Evolutionary conservation across 1,139 yeast species (phyloP).

Genomic region (Candida albicans): DNA sequence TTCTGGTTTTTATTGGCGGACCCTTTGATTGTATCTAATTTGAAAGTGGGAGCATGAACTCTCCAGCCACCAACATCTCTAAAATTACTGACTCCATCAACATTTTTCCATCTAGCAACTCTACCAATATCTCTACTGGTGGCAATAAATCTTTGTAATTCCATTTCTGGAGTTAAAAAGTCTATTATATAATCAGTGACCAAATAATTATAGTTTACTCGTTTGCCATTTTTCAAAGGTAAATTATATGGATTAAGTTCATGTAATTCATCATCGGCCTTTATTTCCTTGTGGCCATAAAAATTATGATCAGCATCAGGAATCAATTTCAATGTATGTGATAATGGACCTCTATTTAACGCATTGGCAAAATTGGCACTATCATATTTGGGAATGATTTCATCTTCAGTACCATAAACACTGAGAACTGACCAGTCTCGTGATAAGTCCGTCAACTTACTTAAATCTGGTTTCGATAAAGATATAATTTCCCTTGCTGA

Average conservation of each 20-base stretch:
- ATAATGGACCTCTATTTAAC: conserved; percentile 49
- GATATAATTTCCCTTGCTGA: conserved; percentile 55
- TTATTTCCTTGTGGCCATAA: conserved; percentile 49
- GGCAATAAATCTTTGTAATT: conserved; percentile 52
- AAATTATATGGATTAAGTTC: conserved; percentile 37
- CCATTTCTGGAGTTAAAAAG: conserved; percentile 52
- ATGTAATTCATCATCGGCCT: conserved; percentile 26
- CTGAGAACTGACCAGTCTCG: conserved; percentile 57
- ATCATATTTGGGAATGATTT: conserved; percentile 64
- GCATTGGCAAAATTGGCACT: conserved; percentile 57
- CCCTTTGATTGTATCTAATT: conserved; percentile 7
- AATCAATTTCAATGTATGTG: conserved; percentile 59
- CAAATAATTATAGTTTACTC: conserved; percentile 56
- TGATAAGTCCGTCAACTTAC: conserved; percentile 42
- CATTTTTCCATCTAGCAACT: conserved; percentile 55
- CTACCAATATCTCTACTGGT: conserved; percentile 37
- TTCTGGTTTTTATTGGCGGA: neutral
- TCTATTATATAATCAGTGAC: conserved; percentile 55
- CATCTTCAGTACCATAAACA: conserved; percentile 70
- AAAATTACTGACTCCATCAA: conserved; percentile 71
- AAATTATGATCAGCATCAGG: conserved; percentile 80
- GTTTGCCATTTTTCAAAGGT: conserved; percentile 44
- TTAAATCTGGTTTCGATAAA: conserved; percentile 53
- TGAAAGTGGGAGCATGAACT: conserved; percentile 33
- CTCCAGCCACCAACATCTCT: conserved; percentile 83